Conservation (phyloP, 2,329 filamentous ascomycete species). For the Cyanodermella asteris region DNA sequence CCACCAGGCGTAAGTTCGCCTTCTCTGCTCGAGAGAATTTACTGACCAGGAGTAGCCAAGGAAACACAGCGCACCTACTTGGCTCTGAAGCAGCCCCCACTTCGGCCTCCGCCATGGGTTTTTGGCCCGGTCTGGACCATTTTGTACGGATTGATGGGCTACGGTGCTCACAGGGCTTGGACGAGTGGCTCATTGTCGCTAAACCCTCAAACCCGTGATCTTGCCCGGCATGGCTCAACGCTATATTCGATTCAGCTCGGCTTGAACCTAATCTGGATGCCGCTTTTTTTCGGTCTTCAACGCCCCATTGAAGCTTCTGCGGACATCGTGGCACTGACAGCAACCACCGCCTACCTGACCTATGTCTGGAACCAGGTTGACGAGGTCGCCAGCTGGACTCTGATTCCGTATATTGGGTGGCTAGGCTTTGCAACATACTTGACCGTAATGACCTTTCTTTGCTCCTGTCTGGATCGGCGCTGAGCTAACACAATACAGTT, state of each 20-base stretch:
- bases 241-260: constrained; percentile 72
- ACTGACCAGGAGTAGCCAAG: constrained; percentile 9
- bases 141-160: constrained; percentile 57
- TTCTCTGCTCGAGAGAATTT: not conserved
- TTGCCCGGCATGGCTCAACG: constrained; percentile 44
- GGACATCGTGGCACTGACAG: constrained; percentile 53
- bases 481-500: constrained; percentile 5
- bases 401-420: constrained; percentile 73
- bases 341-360: constrained; percentile 49
- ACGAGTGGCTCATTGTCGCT: constrained; percentile 37
- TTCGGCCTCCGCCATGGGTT: constrained; percentile 32
- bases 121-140: constrained; percentile 38
- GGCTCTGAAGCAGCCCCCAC: constrained; percentile 24
- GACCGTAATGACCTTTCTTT: constrained; percentile 23
- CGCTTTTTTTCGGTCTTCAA: constrained; percentile 66
- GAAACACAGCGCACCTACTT: constrained; percentile 17
- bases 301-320: constrained; percentile 51
- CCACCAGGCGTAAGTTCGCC: constrained; percentile 4
- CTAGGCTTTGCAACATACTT: constrained; percentile 73
- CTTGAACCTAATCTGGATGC: constrained; percentile 77
- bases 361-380: constrained; percentile 61
- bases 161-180: constrained; percentile 62
- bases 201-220: constrained; percentile 29
- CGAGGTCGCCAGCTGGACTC: constrained; percentile 44
- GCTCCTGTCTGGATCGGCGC: constrained; percentile 1